phyloP scores from a whole-genome alignment of 305 asterid genomes.

The Solanum hybrid region DNA sequence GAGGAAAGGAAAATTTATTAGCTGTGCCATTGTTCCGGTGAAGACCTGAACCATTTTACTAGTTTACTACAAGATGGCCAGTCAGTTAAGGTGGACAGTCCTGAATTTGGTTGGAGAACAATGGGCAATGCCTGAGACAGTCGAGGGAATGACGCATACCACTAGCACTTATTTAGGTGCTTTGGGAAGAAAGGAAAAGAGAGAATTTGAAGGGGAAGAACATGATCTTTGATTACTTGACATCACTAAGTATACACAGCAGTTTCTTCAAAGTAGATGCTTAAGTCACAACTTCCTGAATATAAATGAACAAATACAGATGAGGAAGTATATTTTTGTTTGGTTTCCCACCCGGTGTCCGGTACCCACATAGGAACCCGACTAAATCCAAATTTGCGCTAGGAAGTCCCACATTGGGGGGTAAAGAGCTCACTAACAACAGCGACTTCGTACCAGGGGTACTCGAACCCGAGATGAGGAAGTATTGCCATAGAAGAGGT shows the following conservation, averaged over 20 bases:
- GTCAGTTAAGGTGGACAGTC: not conserved
- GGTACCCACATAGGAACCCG: not conserved
- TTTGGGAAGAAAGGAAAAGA: not conserved
- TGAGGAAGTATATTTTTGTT: not conserved
- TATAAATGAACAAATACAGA: not conserved
- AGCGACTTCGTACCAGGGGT: not conserved
- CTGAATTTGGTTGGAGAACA: not conserved
- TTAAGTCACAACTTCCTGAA: not conserved
- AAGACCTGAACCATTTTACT: not conserved
- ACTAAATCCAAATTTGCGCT: not conserved
- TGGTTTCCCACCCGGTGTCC: not conserved
- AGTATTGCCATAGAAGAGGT: not conserved
- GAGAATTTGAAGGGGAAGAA: not conserved
- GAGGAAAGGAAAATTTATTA: not conserved
- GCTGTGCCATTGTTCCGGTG: not conserved
- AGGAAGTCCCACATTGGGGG: not conserved
- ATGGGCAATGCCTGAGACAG: not conserved
- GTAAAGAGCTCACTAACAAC: not conserved
- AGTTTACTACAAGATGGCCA: not conserved
- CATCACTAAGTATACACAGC: not conserved
- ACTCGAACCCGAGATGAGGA: not conserved
- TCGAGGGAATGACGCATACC: not conserved
- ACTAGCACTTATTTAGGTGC: not conserved
- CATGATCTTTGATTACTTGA: not conserved
- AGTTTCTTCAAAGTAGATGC: not conserved